Conservation (phyloP, 768 basidiomycete species). For the Russula olivacea region DNA sequence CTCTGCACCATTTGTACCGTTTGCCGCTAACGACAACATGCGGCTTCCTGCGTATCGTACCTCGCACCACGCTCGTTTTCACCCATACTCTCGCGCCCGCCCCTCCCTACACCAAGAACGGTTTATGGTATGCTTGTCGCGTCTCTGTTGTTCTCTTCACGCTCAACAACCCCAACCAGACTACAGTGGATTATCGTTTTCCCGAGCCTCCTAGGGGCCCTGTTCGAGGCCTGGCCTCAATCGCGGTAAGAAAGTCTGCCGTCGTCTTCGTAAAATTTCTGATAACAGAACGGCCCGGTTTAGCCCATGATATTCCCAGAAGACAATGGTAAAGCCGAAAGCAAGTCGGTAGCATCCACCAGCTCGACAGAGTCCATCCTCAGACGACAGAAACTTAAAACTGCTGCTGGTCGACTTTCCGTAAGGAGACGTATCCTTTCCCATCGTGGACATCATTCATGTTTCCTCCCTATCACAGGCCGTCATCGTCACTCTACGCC, state of each 20-base stretch:
- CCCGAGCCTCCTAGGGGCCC: background rate
- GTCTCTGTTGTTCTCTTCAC: background rate
- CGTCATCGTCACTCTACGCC: slow-evolving; percentile 16
- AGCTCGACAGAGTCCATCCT: slow-evolving; percentile 6
- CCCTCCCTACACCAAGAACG: slow-evolving; percentile 5
- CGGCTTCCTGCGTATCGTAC: slow-evolving; percentile 15
- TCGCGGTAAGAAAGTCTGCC: slow-evolving; percentile 7
- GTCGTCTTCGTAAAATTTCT: background rate
- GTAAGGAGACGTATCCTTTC: background rate
- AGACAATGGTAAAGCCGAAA: slow-evolving; percentile 7
- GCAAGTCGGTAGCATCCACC: slow-evolving; percentile 11
- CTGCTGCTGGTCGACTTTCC: slow-evolving; percentile 14
- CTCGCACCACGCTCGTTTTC: slow-evolving; percentile 16
- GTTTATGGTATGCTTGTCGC: background rate
- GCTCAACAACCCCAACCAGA: background rate
- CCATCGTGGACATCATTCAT: background rate
- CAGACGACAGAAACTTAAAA: slow-evolving; percentile 17
- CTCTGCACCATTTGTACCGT: background rate
- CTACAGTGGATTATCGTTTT: slow-evolving; percentile 12
- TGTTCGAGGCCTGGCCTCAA: background rate
- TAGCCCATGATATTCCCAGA: slow-evolving; percentile 3
- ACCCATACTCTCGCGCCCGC: slow-evolving; percentile 15
- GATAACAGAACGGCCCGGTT: background rate
- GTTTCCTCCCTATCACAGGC: slow-evolving; percentile 2
- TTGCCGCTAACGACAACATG: slow-evolving; percentile 9